phyloP scores from a whole-genome alignment of 106 monocot species.

The Iris macrosiphon region DNA sequence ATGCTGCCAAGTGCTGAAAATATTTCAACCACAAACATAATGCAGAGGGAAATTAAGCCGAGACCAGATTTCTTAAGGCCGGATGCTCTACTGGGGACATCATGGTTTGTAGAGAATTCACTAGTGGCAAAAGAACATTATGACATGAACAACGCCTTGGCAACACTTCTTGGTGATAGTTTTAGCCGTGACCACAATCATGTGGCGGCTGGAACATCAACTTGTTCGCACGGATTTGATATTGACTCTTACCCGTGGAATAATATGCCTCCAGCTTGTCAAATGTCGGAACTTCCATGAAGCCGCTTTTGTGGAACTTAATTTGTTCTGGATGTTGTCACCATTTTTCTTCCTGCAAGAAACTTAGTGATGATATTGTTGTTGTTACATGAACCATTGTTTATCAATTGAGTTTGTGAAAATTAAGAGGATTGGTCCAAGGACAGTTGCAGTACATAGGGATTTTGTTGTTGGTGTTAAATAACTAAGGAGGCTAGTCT shows the following conservation, averaged over 20 bases:
- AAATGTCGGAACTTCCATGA: slow-evolving; percentile 17
- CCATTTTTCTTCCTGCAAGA: no score
- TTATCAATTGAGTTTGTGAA: no score
- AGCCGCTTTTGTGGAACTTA: no score
- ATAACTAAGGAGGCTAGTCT: no score
- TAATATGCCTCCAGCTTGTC: slow-evolving; percentile 23
- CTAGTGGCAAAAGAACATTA: background rate
- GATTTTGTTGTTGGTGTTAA: no score
- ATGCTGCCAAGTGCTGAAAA: background rate
- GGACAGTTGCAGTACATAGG: no score
- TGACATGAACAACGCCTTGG: slow-evolving; percentile 13
- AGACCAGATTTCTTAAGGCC: slow-evolving; percentile 10
- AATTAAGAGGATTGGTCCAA: no score
- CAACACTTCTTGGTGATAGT: slow-evolving; percentile 7
- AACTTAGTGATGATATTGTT: no score
- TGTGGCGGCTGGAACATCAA: background rate
- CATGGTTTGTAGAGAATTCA: background rate
- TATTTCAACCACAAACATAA: background rate
- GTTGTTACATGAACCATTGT: no score
- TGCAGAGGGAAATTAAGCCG: background rate
- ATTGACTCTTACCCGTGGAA: slow-evolving; percentile 16
- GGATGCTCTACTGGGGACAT: slow-evolving; percentile 18
- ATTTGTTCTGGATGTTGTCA: no score
- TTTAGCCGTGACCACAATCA: background rate
- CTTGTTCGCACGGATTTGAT: background rate